phyloP scores from a whole-genome alignment of 1,284 basidiomycete genomes.

The Marasmius sp. region DNA sequence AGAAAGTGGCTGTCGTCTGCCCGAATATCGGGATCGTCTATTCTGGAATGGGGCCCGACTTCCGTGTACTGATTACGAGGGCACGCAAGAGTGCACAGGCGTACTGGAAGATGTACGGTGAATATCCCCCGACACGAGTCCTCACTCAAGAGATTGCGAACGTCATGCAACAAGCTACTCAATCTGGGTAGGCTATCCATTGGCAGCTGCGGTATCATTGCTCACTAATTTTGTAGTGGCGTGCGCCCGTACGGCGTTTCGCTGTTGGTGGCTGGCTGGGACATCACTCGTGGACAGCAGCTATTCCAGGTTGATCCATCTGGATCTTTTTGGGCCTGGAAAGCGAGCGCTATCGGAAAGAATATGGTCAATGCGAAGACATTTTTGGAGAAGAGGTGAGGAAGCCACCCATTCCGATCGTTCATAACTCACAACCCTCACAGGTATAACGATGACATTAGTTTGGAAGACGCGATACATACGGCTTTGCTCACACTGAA shows the following conservation, averaged over 20 bases:
- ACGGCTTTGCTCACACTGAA: conserved; percentile 98
- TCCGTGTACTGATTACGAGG: conserved; percentile 89
- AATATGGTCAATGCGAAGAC: conserved; percentile 99
- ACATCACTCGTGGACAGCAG: conserved; percentile 86
- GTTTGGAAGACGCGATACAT: conserved; percentile 98
- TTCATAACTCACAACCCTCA: conserved; percentile 9
- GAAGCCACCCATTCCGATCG: conserved; percentile 16
- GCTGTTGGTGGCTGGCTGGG: conserved; percentile 95
- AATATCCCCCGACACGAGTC: conserved; percentile 97
- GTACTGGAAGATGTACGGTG: conserved; percentile 99
- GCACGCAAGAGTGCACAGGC: conserved; percentile 97
- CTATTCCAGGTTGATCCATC: conserved; percentile 99
- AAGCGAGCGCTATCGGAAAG: conserved; percentile 98
- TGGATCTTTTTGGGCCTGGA: conserved; percentile 99
- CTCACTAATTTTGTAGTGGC: conserved; percentile 58
- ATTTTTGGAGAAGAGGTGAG: conserved; percentile 95
- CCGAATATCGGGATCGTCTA: conserved; percentile 99
- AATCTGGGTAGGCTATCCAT: conserved; percentile 78
- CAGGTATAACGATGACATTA: conserved; percentile 99
- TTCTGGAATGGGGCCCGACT: conserved; percentile 99
- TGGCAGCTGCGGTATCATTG: conserved; percentile 20
- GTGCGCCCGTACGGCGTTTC: conserved; percentile 98
- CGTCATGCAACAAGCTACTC: conserved; percentile 98
- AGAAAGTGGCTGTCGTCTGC: conserved; percentile 95
- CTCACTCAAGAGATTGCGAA: conserved; percentile 97